phyloP scores from a whole-genome alignment of 768 basidiomycete species.

The Lactarius trivialis region DNA sequence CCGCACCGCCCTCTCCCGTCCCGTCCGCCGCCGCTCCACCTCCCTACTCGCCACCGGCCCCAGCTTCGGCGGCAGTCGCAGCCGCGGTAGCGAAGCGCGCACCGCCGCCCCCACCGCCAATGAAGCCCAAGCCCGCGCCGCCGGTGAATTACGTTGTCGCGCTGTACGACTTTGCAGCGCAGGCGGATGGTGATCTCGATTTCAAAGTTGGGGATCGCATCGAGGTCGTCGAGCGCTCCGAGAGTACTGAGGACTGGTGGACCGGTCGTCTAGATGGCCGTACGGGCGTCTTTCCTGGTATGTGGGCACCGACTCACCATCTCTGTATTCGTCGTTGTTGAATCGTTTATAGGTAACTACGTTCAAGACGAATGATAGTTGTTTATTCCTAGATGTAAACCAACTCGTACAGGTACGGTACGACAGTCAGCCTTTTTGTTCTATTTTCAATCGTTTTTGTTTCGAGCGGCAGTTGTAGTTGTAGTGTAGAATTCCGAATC shows the following conservation, averaged over 20 bases:
- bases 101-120: slow-evolving; percentile 87
- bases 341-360: slow-evolving; percentile 47
- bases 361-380: slow-evolving; percentile 46
- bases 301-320: slow-evolving; percentile 20
- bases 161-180: slow-evolving; percentile 90
- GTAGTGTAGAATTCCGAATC: slow-evolving; percentile 12
- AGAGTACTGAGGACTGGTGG: slow-evolving; percentile 94
- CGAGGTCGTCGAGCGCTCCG: slow-evolving; percentile 78
- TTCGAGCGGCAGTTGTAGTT: neutral
- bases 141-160: slow-evolving; percentile 79
- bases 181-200: slow-evolving; percentile 89
- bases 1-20: slow-evolving; percentile 26
- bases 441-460: neutral
- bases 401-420: slow-evolving; percentile 4
- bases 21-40: slow-evolving; percentile 33
- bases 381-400: neutral
- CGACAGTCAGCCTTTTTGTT: neutral
- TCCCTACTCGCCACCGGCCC: slow-evolving; percentile 30
- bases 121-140: slow-evolving; percentile 72
- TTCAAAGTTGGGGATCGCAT: slow-evolving; percentile 88
- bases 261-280: slow-evolving; percentile 78
- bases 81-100: slow-evolving; percentile 58
- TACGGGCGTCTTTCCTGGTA: slow-evolving; percentile 89
- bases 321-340: neutral
- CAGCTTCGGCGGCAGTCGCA: slow-evolving; percentile 33